phyloP scores from a whole-genome alignment of 208 protist genomes.

The Crithidia acanthocephali region DNA sequence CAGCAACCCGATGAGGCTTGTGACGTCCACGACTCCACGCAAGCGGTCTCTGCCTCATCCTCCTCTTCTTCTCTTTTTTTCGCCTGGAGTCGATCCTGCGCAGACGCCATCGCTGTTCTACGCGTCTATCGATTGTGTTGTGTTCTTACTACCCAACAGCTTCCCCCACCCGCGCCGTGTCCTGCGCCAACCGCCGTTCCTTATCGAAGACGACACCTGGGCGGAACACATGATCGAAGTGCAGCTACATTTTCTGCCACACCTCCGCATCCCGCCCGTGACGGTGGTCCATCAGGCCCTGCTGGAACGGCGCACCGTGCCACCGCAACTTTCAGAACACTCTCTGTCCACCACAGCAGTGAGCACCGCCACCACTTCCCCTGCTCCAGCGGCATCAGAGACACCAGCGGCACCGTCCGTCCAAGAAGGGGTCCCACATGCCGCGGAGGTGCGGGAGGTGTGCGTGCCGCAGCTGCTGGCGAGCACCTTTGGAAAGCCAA shows the following conservation, averaged over 20 bases:
- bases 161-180: conserved; percentile 73
- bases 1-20: not conserved
- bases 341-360: not conserved
- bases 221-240: conserved; percentile 84
- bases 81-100: not conserved
- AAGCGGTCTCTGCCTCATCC: not conserved
- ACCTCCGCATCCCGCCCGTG: conserved; percentile 58
- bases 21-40: not conserved
- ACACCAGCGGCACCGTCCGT: not conserved
- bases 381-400: not conserved
- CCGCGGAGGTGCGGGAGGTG: conserved; percentile 19
- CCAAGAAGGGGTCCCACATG: not conserved
- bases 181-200: conserved; percentile 61
- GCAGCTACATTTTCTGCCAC: conserved; percentile 64
- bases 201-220: conserved; percentile 87
- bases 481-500: conserved; percentile 50
- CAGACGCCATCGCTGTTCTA: conserved; percentile 72
- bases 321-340: not conserved
- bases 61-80: not conserved
- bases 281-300: conserved; percentile 60
- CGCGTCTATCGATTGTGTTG: conserved; percentile 63
- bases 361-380: not conserved
- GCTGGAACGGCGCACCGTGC: conserved; percentile 41
- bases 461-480: conserved; percentile 42
- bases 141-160: conserved; percentile 75